Percentiles rank a stretch among this genome's conserved stretches.
Conservation (phyloP, 108 stramenopile species). For the Hondaea fermentalgiana region DNA sequence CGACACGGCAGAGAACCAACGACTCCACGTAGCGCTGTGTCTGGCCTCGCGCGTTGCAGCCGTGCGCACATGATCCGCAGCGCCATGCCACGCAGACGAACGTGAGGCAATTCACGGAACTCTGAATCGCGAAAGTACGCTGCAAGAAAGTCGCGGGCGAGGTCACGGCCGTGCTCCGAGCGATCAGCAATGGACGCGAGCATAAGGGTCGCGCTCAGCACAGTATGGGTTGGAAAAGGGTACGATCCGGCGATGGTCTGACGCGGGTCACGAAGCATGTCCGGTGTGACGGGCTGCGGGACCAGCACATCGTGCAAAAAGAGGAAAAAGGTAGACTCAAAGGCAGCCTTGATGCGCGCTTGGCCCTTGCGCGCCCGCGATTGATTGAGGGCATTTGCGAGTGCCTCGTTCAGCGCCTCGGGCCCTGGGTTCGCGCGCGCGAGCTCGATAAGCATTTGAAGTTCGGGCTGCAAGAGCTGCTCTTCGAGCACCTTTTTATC, state of each 20-base stretch:
- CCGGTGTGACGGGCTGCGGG: background rate
- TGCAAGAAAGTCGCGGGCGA: background rate
- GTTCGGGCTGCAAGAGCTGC: too few species aligned
- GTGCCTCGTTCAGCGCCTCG: background rate
- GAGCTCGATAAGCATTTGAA: too few species aligned
- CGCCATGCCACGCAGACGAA: background rate
- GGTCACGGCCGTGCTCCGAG: background rate
- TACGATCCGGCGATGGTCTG: background rate
- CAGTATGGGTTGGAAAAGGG: background rate
- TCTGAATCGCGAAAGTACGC: background rate
- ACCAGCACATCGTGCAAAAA: background rate
- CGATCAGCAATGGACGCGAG: background rate
- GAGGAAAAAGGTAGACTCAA: background rate
- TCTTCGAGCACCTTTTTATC: too few species aligned
- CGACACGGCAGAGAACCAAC: background rate
- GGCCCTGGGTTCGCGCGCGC: background rate
- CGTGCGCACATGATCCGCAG: background rate
- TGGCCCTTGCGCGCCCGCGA: background rate
- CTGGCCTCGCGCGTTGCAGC: background rate
- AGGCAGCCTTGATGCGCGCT: background rate
- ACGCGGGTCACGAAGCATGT: background rate
- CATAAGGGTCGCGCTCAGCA: background rate
- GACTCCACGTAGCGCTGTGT: background rate
- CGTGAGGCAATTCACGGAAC: background rate
- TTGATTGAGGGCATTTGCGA: background rate